These are phyloP conservation scores for Celoporthe dispersa DNA, from an alignment of 2,329 filamentous ascomycete genomes.

Conservation along the genomic window DNA sequence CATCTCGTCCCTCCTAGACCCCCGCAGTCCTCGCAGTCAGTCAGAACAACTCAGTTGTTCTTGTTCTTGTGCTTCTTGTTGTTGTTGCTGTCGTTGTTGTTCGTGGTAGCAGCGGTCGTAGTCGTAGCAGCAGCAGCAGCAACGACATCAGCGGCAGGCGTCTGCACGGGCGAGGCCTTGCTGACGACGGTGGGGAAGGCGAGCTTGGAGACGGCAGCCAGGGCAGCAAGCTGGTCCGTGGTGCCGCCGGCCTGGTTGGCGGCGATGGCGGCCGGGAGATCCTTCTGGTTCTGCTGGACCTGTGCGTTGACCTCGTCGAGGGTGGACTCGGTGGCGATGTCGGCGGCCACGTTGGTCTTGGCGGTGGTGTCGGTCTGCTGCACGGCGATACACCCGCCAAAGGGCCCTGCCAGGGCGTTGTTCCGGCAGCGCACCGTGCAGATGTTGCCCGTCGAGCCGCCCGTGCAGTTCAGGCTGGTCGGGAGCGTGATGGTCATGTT, in stretches of 20 bases:
- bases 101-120: not conserved
- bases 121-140: conserved; percentile 1
- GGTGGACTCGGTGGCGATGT: conserved; percentile 51
- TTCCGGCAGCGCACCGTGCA: conserved; percentile 65
- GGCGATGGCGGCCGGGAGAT: conserved; percentile 52
- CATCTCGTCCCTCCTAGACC: not conserved
- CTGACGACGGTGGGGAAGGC: conserved; percentile 12
- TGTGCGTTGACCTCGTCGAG: conserved; percentile 52
- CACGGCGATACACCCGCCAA: conserved; percentile 59
- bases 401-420: conserved; percentile 58
- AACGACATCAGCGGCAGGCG: conserved; percentile 14
- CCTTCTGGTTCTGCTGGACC: conserved; percentile 54
- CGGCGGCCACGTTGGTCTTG: conserved; percentile 48
- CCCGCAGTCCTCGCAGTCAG: not conserved
- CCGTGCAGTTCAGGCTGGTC: conserved; percentile 49
- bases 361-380: conserved; percentile 54
- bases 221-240: conserved; percentile 31
- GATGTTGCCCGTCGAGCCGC: conserved; percentile 60
- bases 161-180: conserved; percentile 26
- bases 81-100: not conserved
- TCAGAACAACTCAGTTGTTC: not conserved
- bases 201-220: conserved; percentile 8
- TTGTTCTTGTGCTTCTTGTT: conserved; percentile 5
- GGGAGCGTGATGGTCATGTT: conserved; percentile 58
- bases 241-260: conserved; percentile 50